phyloP scores from a whole-genome alignment of 2,329 filamentous ascomycete genomes.

The Dendryphion nanum region DNA sequence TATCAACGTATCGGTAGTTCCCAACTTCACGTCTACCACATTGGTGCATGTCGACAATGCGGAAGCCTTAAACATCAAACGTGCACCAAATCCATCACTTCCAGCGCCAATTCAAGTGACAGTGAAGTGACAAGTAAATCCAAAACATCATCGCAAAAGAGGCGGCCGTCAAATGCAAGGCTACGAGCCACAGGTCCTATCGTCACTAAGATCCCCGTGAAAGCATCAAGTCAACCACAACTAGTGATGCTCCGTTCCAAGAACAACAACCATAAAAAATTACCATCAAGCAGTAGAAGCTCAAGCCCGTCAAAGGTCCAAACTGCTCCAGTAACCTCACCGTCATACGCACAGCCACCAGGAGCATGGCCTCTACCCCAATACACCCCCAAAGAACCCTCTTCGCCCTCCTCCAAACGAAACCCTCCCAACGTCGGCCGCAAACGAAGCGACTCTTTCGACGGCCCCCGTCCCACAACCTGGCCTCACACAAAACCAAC shows the following conservation, averaged over 20 bases:
- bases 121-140: not conserved
- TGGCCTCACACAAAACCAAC: constrained; percentile 20
- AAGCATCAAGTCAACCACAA: constrained; percentile 32
- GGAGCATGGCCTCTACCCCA: constrained; percentile 20
- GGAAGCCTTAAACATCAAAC: constrained; percentile 23
- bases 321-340: constrained; percentile 18
- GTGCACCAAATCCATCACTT: constrained; percentile 10
- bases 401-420: constrained; percentile 3
- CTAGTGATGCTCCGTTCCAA: constrained; percentile 38
- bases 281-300: constrained; percentile 15
- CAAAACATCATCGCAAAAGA: constrained; percentile 4
- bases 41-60: constrained; percentile 20
- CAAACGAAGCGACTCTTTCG: constrained; percentile 21
- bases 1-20: constrained; percentile 39
- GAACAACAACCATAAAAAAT: constrained; percentile 20
- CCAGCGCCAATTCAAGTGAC: constrained; percentile 5
- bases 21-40: constrained; percentile 29
- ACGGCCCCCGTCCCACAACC: constrained; percentile 19
- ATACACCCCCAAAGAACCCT: constrained; percentile 24
- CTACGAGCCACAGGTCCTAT: constrained; percentile 23
- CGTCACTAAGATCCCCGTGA: constrained; percentile 31
- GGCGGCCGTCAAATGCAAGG: constrained; percentile 7
- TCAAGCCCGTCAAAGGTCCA: constrained; percentile 19
- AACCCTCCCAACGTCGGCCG: constrained; percentile 6
- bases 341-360: constrained; percentile 7